These are phyloP conservation scores for Camellia granthamiana DNA, from an alignment of 148 eudicot species.

Conservation along the genomic window DNA sequence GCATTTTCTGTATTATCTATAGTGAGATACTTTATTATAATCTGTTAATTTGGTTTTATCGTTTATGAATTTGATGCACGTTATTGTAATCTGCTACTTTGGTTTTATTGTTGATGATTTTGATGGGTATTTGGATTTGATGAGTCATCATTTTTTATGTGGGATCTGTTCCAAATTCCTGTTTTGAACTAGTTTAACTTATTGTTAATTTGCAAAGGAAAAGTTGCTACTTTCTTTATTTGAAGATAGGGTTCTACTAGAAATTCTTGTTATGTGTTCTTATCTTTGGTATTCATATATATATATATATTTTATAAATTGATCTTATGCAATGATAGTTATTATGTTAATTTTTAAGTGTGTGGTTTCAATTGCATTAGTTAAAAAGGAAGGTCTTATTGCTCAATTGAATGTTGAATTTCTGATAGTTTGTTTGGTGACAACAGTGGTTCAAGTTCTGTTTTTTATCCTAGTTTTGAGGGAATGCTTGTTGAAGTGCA, in stretches of 20 bases:
- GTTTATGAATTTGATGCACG: neutral
- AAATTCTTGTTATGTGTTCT: constrained; percentile 4
- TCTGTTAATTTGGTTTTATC: constrained; percentile 6
- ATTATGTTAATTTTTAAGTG: constrained; percentile 9
- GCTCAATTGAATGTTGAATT: neutral
- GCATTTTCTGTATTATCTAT: constrained; percentile 7
- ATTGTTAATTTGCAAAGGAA: neutral
- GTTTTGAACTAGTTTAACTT: neutral
- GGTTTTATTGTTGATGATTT: constrained; percentile 2
- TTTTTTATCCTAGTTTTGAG: neutral
- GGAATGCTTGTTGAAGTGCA: constrained; percentile 16
- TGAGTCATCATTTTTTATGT: too few species aligned
- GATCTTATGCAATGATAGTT: neutral
- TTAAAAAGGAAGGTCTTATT: constrained; percentile 4
- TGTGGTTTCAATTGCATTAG: constrained; percentile 8
- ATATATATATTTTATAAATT: too few species aligned
- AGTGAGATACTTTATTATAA: constrained; percentile 5
- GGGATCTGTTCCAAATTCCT: constrained; percentile 9
- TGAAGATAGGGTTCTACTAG: constrained; percentile 4
- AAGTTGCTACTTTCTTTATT: neutral
- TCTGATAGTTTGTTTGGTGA: neutral
- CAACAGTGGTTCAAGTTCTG: neutral
- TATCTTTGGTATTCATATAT: neutral
- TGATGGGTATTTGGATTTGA: neutral
- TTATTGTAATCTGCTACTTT: neutral